Evolutionary conservation across 1,284 basidiomycete species (phyloP), one percentile per base, ranked within the genome.

Genomic region (Cryptococcus sp.): DNA sequence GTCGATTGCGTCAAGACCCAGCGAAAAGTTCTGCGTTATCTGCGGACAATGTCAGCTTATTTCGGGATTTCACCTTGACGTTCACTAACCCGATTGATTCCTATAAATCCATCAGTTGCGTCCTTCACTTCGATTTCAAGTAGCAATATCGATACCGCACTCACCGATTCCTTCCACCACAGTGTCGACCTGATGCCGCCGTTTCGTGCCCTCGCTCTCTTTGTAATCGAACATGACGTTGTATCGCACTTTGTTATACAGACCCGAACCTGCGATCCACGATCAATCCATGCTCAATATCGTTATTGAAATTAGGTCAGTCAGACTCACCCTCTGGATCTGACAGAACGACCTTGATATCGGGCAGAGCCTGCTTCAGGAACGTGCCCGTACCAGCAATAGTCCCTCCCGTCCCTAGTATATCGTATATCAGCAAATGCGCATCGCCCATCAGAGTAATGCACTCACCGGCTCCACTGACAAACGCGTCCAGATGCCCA

Each of bases 161-260:
- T 61, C 64, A 20, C 95, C 95, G 54, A 95, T 96, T 46, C 83
- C 83, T 54, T 81, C 80, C 5, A 71, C 90, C 25, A 94, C 86
- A 0, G 92, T 95, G 70, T 96, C 93, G 17, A 95, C 91, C 72
- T 80, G 78, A 68, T 77, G 75, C 45, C 71, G 63, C 23, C 96
- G 79, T 67, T 93, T 91, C n/a, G 88, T 96, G 2, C 96, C 95
- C 79, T 99, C 96, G 40, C 86, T 88, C 79, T 99, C 96, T 66
- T 86, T 91, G 4, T 81, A 80, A 69, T 93, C 90, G 72, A 89
- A 99, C 91, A 99, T 91, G 20, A 99, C 96, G 7, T 93, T 94
- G 66, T 87, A 84, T 78, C 90, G 91, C 57, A 95, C 85, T 82
- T 94, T 96, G 80, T 98, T 98, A 80, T 89, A 97, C 54, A 99